phyloP scores from a whole-genome alignment of 1,284 basidiomycete species.

The Coniophora puteana region DNA sequence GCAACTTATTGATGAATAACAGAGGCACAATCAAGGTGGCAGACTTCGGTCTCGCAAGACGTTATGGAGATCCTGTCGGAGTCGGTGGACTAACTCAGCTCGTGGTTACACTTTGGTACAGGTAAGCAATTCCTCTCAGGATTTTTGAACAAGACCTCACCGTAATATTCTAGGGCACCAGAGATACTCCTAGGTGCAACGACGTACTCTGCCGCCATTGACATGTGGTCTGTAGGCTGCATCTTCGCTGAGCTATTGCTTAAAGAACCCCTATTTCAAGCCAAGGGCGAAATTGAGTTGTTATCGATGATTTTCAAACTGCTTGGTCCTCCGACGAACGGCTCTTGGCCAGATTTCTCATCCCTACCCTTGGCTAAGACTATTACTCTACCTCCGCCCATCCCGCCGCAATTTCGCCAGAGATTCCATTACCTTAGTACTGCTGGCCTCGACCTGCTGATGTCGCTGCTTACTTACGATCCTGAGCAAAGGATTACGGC shows the following conservation, averaged over 20 bases:
- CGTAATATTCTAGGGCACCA: conserved; percentile 66
- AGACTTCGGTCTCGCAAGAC: conserved; percentile 94
- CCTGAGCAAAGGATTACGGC: conserved; percentile 83
- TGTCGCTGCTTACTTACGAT: conserved; percentile 84
- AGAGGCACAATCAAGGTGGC: conserved; percentile 97
- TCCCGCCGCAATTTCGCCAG: conserved; percentile 66
- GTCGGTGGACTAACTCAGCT: conserved; percentile 94
- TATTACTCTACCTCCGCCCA: conserved; percentile 75
- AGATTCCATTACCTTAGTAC: conserved; percentile 80
- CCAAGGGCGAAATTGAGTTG: conserved; percentile 93
- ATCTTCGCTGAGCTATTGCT: conserved; percentile 96
- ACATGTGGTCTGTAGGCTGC: conserved; percentile 99
- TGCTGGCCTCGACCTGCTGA: conserved; percentile 85
- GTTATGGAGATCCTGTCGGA: conserved; percentile 92
- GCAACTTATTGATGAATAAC: conserved; percentile 98
- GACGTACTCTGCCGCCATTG: conserved; percentile 93
- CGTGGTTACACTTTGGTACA: conserved; percentile 98
- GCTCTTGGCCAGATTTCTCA: conserved; percentile 84
- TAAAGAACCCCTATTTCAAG: conserved; percentile 93
- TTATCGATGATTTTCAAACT: conserved; percentile 91
- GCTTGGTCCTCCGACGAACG: conserved; percentile 83
- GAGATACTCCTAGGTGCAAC: conserved; percentile 93
- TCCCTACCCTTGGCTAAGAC: conserved; percentile 78
- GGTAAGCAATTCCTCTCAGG: conserved; percentile 49
- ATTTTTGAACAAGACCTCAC: conserved; percentile 9